Base-by-base conservation (phyloP, 208 protist species). In the Herpetomonas samuelpessoai region DNA sequence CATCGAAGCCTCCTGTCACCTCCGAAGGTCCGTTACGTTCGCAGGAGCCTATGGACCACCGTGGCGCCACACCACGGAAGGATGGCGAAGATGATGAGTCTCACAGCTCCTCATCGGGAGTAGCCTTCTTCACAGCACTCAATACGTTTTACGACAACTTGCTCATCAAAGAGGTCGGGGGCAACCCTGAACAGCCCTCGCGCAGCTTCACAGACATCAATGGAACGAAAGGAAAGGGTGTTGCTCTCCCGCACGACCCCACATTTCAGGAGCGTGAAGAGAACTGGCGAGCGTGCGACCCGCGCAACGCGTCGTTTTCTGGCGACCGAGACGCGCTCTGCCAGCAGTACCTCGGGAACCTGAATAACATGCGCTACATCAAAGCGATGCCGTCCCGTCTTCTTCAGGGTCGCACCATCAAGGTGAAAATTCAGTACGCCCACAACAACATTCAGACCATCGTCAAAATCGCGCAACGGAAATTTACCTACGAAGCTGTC, bases 361-460 rank as follows among this genome's bases (percentile, higher is more conserved):
- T 77, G 2, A 79, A 88, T 50, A 94, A 94, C 71, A 81, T 94
- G 71, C 81, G 84, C 31, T 76, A 57, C 58, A 88, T 94, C 27
- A 81, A 82, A 57, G 74, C 87, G 14, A 84, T 94, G 79, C 63
- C 81, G 14, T 79, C 79, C 12, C 65, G 57, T 3, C 76, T 91
- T 2, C 51, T 85, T 41, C 61, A 83, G 29, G 87, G 81, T 0
- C 72, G 87, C 19, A 94, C 87, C 0, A 94, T 94, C 53, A 94
- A 94, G 68, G 76, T 91, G 58, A 73, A 76, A 29, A 39, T 94
- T 19, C 64, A 31, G 29, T 94, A 94, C 53, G 82, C 80, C 14
- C 87, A 94, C 62, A 71, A 79, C 62, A 77, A 79, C 59, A 79
- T 94, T 54, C 65, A 76, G 29, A 69, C 80, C 19, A 88, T 94